Evolutionary conservation across 2,329 filamentous ascomycete species (phyloP).

Genomic region (Leptographium lundbergii): DNA sequence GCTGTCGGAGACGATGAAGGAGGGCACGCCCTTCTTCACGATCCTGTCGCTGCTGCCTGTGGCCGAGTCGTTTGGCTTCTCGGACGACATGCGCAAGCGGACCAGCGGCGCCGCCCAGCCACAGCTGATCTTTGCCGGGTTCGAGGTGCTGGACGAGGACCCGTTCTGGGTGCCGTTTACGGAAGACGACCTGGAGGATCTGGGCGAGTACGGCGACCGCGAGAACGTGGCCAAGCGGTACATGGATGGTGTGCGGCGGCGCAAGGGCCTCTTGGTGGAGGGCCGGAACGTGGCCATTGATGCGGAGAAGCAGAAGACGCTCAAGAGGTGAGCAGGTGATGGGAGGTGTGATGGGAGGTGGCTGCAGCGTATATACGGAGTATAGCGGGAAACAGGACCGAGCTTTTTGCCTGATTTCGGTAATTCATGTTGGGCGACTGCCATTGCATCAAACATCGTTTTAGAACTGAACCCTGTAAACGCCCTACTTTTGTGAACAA

Average conservation of each 20-base stretch:
- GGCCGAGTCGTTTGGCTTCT: constrained; percentile 90
- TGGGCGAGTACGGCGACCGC: constrained; percentile 83
- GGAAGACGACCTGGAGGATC: constrained; percentile 90
- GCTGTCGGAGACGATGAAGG: constrained; percentile 80
- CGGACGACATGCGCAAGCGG: constrained; percentile 90
- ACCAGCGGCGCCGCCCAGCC: constrained; percentile 84
- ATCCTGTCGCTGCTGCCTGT: constrained; percentile 82
- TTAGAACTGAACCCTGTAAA: neutral
- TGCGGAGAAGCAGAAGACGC: constrained; percentile 79
- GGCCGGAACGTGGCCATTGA: constrained; percentile 65
- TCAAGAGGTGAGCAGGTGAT: constrained; percentile 36
- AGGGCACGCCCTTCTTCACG: constrained; percentile 93
- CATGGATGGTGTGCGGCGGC: constrained; percentile 74
- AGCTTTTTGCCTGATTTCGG: neutral
- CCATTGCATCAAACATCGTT: neutral
- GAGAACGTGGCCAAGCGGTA: constrained; percentile 96
- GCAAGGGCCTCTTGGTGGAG: constrained; percentile 81
- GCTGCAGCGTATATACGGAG: neutral
- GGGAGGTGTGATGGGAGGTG: neutral
- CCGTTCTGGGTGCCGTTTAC: constrained; percentile 97
- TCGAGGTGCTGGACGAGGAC: constrained; percentile 86
- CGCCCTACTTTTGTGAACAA: constrained; percentile 1
- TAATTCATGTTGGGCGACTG: neutral
- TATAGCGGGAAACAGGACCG: neutral
- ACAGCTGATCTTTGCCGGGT: constrained; percentile 87